Base-by-base conservation (phyloP, 257 asterid genomes). In the Jacaranda copaia region DNA sequence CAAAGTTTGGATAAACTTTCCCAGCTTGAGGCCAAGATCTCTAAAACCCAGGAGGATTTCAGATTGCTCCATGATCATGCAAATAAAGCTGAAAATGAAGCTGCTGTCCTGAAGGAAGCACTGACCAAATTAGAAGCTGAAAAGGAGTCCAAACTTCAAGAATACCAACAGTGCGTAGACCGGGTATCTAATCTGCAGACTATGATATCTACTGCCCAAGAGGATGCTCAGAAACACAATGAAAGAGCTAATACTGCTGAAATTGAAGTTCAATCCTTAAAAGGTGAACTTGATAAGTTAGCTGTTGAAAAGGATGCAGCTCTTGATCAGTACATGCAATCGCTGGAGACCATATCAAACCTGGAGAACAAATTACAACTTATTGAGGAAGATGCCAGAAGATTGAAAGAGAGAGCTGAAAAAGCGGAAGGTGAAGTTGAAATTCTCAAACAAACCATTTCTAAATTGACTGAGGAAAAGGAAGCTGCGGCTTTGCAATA, bases 71-170 rank as follows among this genome's bases (percentile, higher is more conserved):
- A 61, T 48, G 97, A 93, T 79, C 89, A 83, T 72, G 96, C 97
- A 46, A 86, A 81, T 75, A 85, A 84, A 80, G 97, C 97, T 71
- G 98, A 96, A 82, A 87, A 83, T 57, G 97, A 93, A 86, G 91
- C 82, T 81, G 81, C 80, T 80, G 73, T 73, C 72, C 80, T 96
- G 79, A 90, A 84, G 84, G 96, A 86, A 68, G 76, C 85, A 19
- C 88, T 93, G 67, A 71, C 88, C 36, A 80, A 85, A 79, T 77
- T 84, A 43, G 96, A 89, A 84, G 75, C 97, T 65, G 98, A 92
- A 68, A 93, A 85, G 89, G 93, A 88, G 66, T 84, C 88, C 53
- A 90, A 82, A 80, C 92, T 96, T 81, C 89, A 84, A 66, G 91
- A 90, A 72, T 96, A 92, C 81, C 86, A 87, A 68, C 81, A 84